phyloP scores from a whole-genome alignment of 2,329 filamentous ascomycete species.

The Penicillium freii region DNA sequence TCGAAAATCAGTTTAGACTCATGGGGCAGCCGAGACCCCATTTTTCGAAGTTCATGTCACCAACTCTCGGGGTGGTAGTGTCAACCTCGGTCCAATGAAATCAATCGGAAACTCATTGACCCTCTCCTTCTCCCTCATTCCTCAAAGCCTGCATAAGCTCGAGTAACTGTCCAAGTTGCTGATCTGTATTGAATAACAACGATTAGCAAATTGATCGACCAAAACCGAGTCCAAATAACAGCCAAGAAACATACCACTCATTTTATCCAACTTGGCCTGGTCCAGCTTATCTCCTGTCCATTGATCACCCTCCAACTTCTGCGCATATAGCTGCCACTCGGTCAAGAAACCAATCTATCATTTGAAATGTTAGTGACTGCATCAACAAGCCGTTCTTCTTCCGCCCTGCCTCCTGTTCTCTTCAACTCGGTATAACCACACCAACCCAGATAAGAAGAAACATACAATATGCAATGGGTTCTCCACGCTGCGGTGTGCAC shows the following conservation, averaged over 20 bases:
- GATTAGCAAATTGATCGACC: neutral
- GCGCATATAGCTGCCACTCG: constrained; percentile 94
- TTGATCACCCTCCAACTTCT: constrained; percentile 80
- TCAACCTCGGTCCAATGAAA: neutral
- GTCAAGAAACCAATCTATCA: constrained; percentile 86
- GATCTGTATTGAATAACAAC: constrained; percentile 56
- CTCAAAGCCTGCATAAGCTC: constrained; percentile 85
- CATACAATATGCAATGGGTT: constrained; percentile 88
- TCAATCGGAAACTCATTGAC: constrained; percentile 24
- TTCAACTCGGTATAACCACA: neutral
- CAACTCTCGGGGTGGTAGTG: neutral
- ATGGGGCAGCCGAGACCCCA: neutral
- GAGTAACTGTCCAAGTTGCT: constrained; percentile 90
- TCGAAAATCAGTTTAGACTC: neutral
- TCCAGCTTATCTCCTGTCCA: constrained; percentile 88
- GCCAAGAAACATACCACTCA: constrained; percentile 70
- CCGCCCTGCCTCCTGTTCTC: neutral
- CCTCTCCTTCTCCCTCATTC: constrained; percentile 39
- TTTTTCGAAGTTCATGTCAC: neutral
- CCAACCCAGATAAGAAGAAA: constrained; percentile 4
- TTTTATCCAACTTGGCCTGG: constrained; percentile 77
- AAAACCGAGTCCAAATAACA: neutral
- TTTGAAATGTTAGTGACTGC: neutral
- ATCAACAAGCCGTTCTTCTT: neutral
- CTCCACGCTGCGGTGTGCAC: constrained; percentile 76